Conservation (phyloP, 2,329 filamentous ascomycete genomes). For the Ceratocystis alfenasii region DNA sequence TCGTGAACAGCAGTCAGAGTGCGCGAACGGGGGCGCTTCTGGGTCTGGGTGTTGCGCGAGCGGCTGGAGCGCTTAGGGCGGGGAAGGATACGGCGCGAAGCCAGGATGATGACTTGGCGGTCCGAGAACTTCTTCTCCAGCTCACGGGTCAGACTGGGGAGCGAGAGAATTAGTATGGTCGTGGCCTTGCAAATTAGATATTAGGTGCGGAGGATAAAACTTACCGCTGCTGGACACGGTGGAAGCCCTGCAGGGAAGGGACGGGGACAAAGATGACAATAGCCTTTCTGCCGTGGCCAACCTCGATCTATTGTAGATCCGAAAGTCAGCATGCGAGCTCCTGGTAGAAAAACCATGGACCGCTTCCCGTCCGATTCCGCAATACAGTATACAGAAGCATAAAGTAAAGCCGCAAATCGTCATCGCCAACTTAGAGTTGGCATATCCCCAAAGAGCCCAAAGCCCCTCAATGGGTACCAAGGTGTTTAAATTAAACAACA, state of each 20-base stretch:
- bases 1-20: conserved; percentile 98
- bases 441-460: conserved; percentile 19
- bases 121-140: conserved; percentile 99
- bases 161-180: conserved; percentile 24
- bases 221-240: conserved; percentile 99
- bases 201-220: conserved; percentile 28
- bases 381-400: conserved; percentile 23
- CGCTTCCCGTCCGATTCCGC: conserved; percentile 64
- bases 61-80: conserved; percentile 97
- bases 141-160: conserved; percentile 86
- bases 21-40: conserved; percentile 97
- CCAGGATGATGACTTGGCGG: conserved; percentile 98
- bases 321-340: conserved; percentile 66
- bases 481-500: neutral
- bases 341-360: conserved; percentile 55
- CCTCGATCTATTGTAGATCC: conserved; percentile 79
- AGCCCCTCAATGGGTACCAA: conserved; percentile 5
- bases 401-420: conserved; percentile 25
- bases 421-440: conserved; percentile 22
- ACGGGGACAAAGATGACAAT: conserved; percentile 99
- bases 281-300: conserved; percentile 99
- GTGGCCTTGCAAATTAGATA: neutral
- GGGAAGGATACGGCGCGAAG: conserved; percentile 95
- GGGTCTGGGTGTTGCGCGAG: conserved; percentile 88
- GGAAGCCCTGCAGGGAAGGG: conserved; percentile 95